Evolutionary conservation across 2,329 filamentous ascomycete genomes (phyloP).

Genomic region (Lecanicillium sp.): DNA sequence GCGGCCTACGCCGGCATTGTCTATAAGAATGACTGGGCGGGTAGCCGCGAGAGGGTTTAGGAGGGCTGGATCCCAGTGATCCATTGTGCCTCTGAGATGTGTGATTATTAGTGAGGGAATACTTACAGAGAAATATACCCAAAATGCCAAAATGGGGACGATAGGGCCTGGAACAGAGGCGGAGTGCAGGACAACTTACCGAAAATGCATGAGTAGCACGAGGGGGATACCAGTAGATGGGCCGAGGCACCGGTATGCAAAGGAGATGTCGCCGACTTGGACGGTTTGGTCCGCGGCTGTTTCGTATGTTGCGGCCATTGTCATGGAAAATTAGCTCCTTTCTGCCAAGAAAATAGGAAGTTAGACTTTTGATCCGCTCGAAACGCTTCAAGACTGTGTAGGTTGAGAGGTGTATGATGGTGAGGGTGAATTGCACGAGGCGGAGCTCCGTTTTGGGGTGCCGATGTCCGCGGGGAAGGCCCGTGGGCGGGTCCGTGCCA

Average conservation of each 20-base stretch:
- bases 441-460: too few species aligned
- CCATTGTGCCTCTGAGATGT: slow-evolving; percentile 24
- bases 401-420: too few species aligned
- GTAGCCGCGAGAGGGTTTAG: slow-evolving; percentile 32
- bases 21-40: slow-evolving; percentile 36
- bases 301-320: slow-evolving; percentile 16
- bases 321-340: too few species aligned
- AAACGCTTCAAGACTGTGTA: too few species aligned
- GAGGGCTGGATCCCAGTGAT: slow-evolving; percentile 33
- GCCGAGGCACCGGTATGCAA: slow-evolving; percentile 24
- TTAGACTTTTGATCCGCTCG: too few species aligned
- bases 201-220: slow-evolving; percentile 22
- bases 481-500: too few species aligned
- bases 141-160: too few species aligned
- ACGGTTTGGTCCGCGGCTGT: slow-evolving; percentile 19
- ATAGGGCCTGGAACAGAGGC: too few species aligned
- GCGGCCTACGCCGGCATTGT: slow-evolving; percentile 39
- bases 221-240: slow-evolving; percentile 20
- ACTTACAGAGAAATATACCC: not conserved
- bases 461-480: too few species aligned
- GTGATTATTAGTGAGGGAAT: not conserved
- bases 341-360: too few species aligned
- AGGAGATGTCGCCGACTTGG: slow-evolving; percentile 20
- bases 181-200: slow-evolving; percentile 14
- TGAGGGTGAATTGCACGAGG: too few species aligned